These are phyloP conservation scores for Lyophyllum shimeji DNA, from an alignment of 768 basidiomycete genomes.

Conservation along the genomic window DNA sequence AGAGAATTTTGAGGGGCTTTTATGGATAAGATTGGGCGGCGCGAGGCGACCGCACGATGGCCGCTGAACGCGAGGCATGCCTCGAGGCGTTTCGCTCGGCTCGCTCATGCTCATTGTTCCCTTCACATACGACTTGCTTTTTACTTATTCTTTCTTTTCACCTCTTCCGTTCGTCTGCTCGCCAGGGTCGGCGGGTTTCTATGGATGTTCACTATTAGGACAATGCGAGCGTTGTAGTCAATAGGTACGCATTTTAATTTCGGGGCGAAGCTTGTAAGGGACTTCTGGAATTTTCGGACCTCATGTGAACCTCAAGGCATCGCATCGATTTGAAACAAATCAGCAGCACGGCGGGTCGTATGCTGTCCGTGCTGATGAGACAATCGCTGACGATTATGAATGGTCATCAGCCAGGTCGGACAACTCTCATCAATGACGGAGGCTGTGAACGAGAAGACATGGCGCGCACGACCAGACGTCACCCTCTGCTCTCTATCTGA, in stretches of 20 bases:
- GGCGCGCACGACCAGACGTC: no score
- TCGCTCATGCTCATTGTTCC: slow-evolving; percentile 4
- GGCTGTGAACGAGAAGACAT: no score
- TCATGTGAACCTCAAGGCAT: slow-evolving; percentile 12
- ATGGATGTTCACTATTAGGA: not conserved
- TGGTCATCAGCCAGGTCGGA: no score
- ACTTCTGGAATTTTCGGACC: not conserved
- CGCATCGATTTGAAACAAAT: not conserved
- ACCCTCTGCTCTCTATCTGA: no score
- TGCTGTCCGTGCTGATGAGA: no score
- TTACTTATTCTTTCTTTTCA: not conserved
- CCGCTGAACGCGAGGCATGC: slow-evolving; percentile 43
- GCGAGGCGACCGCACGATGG: slow-evolving; percentile 16
- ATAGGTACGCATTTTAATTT: not conserved
- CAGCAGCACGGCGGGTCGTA: no score
- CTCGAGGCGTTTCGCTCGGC: slow-evolving; percentile 45
- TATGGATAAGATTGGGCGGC: slow-evolving; percentile 44
- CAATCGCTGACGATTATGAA: no score
- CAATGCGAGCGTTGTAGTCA: not conserved
- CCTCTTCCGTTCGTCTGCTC: not conserved
- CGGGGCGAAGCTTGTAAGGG: not conserved
- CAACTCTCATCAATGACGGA: no score
- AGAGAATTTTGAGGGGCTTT: slow-evolving; percentile 35
- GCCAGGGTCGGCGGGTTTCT: slow-evolving; percentile 7
- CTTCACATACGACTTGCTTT: not conserved